Evolutionary conservation across 805 yeast species (phyloP).

Genomic region (Brettanomyces anomalus): DNA sequence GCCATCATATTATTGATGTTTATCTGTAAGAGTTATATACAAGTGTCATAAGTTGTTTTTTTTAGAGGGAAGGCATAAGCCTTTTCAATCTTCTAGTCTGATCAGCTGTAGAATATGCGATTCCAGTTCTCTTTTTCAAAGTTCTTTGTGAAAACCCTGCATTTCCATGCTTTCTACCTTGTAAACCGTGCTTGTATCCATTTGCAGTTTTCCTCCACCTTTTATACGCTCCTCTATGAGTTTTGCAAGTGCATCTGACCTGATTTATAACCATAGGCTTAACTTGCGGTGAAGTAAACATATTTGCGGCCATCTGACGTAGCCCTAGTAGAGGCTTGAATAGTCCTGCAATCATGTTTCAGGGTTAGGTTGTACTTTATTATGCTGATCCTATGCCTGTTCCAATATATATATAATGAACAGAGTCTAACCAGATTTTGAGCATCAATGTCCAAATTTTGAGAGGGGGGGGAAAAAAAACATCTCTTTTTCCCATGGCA

Average conservation of each 20-base stretch:
- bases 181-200: slow-evolving; percentile 58
- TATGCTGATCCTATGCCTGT: too few species aligned
- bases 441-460: too few species aligned
- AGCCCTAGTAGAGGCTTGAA: slow-evolving; percentile 11
- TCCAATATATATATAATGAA: too few species aligned
- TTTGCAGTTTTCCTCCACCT: slow-evolving; percentile 75
- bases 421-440: too few species aligned
- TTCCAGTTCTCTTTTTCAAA: slow-evolving; percentile 51
- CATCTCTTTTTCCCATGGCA: too few species aligned
- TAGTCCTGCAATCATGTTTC: slow-evolving; percentile 4
- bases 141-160: slow-evolving; percentile 72
- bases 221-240: slow-evolving; percentile 82
- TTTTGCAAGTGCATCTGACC: slow-evolving; percentile 34
- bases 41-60: neutral
- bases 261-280: slow-evolving; percentile 12
- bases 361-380: too few species aligned
- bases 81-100: slow-evolving; percentile 54
- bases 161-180: slow-evolving; percentile 90
- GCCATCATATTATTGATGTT: neutral
- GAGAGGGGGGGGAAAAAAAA: too few species aligned
- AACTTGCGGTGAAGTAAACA: neutral
- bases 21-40: neutral
- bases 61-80: slow-evolving; percentile 38
- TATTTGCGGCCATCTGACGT: slow-evolving; percentile 1
- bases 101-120: slow-evolving; percentile 40